Evolutionary conservation across 1,284 basidiomycete species (phyloP).

Genomic region (Stygiomarasmius scandens): DNA sequence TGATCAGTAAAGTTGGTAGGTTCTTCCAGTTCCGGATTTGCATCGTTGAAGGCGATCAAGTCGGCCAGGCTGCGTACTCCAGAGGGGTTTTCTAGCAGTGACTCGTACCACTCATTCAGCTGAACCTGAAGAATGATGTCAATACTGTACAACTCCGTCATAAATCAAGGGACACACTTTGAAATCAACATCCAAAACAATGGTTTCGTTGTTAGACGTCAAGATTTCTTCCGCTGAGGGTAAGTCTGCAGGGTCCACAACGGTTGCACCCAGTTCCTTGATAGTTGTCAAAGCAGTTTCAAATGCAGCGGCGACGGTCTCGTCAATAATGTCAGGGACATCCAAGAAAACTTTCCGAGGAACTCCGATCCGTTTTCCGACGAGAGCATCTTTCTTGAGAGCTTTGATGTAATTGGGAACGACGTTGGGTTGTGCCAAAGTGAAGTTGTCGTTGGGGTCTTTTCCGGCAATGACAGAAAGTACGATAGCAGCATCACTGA

Average conservation of each 20-base stretch:
- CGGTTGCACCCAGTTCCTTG: constrained; percentile 53
- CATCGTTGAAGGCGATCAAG: constrained; percentile 56
- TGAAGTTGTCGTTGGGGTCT: constrained; percentile 63
- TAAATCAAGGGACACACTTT: constrained; percentile 40
- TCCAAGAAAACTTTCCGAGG: constrained; percentile 51
- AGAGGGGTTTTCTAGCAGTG: constrained; percentile 49
- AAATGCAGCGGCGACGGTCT: constrained; percentile 49
- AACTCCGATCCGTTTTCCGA: constrained; percentile 63
- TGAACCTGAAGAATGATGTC: constrained; percentile 42
- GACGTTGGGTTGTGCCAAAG: constrained; percentile 52
- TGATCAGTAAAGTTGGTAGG: constrained; percentile 52
- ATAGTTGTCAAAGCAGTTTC: constrained; percentile 52
- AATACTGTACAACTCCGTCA: background rate
- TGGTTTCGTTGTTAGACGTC: constrained; percentile 51
- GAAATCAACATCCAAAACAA: constrained; percentile 58
- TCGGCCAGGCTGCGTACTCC: constrained; percentile 57
- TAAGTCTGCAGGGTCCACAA: constrained; percentile 65
- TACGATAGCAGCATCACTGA: constrained; percentile 61
- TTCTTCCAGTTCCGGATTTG: constrained; percentile 49
- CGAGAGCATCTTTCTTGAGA: constrained; percentile 49
- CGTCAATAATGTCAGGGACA: constrained; percentile 42
- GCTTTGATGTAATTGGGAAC: constrained; percentile 61
- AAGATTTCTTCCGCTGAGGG: constrained; percentile 57
- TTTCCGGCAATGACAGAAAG: constrained; percentile 62
- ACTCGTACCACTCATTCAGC: constrained; percentile 49